Evolutionary conservation across 2,329 filamentous ascomycete species (phyloP).

Genomic region (Chrysoporthe puriensis): DNA sequence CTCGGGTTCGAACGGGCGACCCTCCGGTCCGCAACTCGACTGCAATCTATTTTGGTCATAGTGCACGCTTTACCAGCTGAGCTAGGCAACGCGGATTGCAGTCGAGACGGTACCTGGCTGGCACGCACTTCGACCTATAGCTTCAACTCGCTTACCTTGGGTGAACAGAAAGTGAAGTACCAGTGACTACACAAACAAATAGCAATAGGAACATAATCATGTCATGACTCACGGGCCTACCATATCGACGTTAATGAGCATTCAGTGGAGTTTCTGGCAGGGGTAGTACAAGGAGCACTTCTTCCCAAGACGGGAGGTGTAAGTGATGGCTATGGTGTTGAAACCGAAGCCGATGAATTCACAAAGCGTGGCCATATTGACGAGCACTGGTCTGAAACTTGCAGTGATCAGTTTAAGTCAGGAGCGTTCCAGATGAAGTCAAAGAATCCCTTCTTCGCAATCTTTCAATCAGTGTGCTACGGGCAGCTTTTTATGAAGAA

Average conservation of each 20-base stretch:
- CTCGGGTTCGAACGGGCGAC: no score
- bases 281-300: neutral
- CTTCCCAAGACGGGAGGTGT: conserved; percentile 32
- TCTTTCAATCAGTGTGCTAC: conserved; percentile 12
- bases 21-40: no score
- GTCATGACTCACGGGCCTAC: no score
- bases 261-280: neutral
- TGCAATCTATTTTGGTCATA: neutral
- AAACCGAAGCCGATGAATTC: conserved; percentile 37
- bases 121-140: no score
- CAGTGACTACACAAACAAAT: conserved; percentile 29
- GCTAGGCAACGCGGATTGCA: neutral
- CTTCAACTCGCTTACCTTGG: no score
- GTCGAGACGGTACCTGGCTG: neutral
- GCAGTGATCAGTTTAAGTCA: neutral
- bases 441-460: no score
- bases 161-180: no score
- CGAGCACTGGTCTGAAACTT: conserved; percentile 33
- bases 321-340: conserved; percentile 33
- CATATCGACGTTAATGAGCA: no score
- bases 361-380: conserved; percentile 38
- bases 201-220: conserved; percentile 3
- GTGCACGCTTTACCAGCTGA: neutral
- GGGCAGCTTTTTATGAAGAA: conserved; percentile 10
- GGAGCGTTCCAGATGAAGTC: neutral